phyloP scores from a whole-genome alignment of 345 rosid species.

The Aquilaria yunnanensis region DNA sequence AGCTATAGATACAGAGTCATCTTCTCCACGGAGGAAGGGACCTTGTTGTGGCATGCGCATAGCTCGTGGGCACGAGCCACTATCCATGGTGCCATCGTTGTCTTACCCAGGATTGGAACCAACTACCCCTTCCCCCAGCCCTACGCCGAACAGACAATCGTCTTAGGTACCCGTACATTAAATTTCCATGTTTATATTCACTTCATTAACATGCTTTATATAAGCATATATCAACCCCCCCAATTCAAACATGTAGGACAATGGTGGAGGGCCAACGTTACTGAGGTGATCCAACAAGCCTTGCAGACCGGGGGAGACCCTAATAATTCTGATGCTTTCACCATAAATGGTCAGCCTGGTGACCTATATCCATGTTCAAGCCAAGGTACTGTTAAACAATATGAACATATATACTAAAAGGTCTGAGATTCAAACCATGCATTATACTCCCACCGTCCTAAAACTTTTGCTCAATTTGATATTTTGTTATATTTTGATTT shows the following conservation, averaged over 20 bases:
- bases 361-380: slow-evolving; percentile 30
- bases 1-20: slow-evolving; percentile 32
- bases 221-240: too few relatives aligned
- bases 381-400: slow-evolving; percentile 13
- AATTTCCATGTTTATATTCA: too few relatives aligned
- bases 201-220: too few relatives aligned
- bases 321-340: slow-evolving; percentile 38
- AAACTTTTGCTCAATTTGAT: too few relatives aligned
- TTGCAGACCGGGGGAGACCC: slow-evolving; percentile 21
- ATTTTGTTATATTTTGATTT: too few relatives aligned
- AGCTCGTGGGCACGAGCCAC: slow-evolving; percentile 44
- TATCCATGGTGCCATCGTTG: slow-evolving; percentile 35
- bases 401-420: background rate
- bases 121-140: slow-evolving; percentile 25
- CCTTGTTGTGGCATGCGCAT: slow-evolving; percentile 56
- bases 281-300: slow-evolving; percentile 10
- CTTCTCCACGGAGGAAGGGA: slow-evolving; percentile 36
- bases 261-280: slow-evolving; percentile 42
- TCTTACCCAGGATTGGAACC: slow-evolving; percentile 17
- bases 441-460: too few relatives aligned
- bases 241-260: slow-evolving; percentile 16
- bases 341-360: slow-evolving; percentile 50
- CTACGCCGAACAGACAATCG: slow-evolving; percentile 28
- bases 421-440: too few relatives aligned
- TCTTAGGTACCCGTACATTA: slow-evolving; percentile 21